These are phyloP conservation scores for Dothidotthia symphoricarpi DNA, from an alignment of 2,329 filamentous ascomycete species.

Conservation along the genomic window DNA sequence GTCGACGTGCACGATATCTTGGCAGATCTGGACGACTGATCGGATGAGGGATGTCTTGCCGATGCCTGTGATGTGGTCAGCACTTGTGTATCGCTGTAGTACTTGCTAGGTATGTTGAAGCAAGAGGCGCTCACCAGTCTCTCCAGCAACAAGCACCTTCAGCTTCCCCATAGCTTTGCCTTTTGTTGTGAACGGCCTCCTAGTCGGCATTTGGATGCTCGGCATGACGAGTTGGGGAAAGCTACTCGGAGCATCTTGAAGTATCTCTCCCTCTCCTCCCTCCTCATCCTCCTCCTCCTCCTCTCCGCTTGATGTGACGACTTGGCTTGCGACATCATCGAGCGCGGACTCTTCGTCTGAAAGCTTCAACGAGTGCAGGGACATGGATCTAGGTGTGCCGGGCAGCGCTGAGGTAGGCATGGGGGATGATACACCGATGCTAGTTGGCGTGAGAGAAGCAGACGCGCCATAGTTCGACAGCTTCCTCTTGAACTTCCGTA, in stretches of 20 bases:
- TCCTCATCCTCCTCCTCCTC: slow-evolving; percentile 56
- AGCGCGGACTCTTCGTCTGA: slow-evolving; percentile 58
- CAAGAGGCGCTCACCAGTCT: slow-evolving; percentile 56
- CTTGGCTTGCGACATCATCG: slow-evolving; percentile 58
- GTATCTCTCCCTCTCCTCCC: slow-evolving; percentile 30
- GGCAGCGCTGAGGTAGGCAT: slow-evolving; percentile 52
- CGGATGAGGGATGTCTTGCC: slow-evolving; percentile 90
- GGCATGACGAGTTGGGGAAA: slow-evolving; percentile 93
- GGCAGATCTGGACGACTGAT: slow-evolving; percentile 79
- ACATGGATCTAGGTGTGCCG: slow-evolving; percentile 60
- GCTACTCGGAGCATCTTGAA: slow-evolving; percentile 34
- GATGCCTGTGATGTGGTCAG: slow-evolving; percentile 55
- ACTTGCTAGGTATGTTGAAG: background rate
- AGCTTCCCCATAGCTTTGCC: slow-evolving; percentile 82
- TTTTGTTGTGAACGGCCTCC: slow-evolving; percentile 83
- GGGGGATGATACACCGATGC: slow-evolving; percentile 15
- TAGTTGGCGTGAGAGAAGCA: slow-evolving; percentile 26
- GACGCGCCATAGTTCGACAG: slow-evolving; percentile 23
- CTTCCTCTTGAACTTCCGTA: slow-evolving; percentile 23
- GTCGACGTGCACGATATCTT: slow-evolving; percentile 93
- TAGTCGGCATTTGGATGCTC: slow-evolving; percentile 83
- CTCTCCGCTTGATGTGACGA: slow-evolving; percentile 54
- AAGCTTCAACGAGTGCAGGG: slow-evolving; percentile 57
- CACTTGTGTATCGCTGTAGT: background rate
- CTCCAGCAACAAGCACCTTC: slow-evolving; percentile 84